Evolutionary conservation across 1,139 yeast species (phyloP), one percentile per base, ranked within the genome.

Genomic region (Martiniozyma asiatica): DNA sequence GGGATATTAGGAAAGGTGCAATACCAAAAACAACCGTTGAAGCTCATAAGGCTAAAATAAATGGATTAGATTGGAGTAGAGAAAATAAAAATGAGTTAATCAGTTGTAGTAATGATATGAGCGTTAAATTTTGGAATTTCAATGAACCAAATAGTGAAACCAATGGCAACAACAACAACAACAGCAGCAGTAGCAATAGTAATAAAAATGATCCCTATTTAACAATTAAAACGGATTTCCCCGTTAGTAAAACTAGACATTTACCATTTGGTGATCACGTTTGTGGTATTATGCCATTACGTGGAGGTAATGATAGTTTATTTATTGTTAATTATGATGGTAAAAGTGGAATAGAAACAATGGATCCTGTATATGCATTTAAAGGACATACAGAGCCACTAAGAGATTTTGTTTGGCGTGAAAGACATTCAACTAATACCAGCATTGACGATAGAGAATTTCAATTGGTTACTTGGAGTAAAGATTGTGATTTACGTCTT

Each of bases 401-500:
- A 14, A 76, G 77, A 29, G 97, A 87, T 48, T 84, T 85, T 49
- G 60, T 87, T 2, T 87, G 96, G 96, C 61, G 96, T 42, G 59
- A 73, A 7, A 59, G 82, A 33, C 62, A 73, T 33, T 39, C 51
- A 1, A 37, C 47, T 6, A 65, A 64, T 12, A 51, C 65, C 2
- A 59, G 56, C 6, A 44, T 62, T 8, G 76, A 73, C 42, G 85
- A 85, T 58, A 63, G 85, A 34, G 94, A 84, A 38, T 85, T 69
- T 47, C 96, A 87, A 50, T 55, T 89, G 31, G 92, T 89, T 0
- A 82, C 98, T 0, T 89, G 97, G 96, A 78, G 94, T 0, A 74
- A 81, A 38, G 98, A 89, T 48, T 71, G 74, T 42, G 94, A 84
- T 48, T 58, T 89, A 35, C 65, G 87, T 37, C 55, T 87, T 30